Evolutionary conservation across 2,329 filamentous ascomycete genomes (phyloP), one percentile per base, ranked within the genome.

Genomic region (Cladorrhinum sp.): DNA sequence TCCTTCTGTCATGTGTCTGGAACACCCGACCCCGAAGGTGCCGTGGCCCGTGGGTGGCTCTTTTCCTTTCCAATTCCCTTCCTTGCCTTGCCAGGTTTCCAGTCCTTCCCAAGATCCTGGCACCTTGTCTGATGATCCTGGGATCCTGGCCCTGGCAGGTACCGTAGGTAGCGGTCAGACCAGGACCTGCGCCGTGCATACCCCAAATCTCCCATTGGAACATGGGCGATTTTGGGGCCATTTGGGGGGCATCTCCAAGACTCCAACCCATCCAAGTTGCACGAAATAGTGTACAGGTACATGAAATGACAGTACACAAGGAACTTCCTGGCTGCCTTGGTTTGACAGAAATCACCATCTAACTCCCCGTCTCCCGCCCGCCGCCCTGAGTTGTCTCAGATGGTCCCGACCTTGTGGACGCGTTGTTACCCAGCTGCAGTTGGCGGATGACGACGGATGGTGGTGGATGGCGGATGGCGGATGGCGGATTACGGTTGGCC

Each of bases 321-420:
- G 42, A 46, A 46, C 42, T 46, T 21, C 42, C 42, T 46, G 42
- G 42, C 12, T 36, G 33, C 14, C 33, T 20, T 21, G n/a, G 42
- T 46, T 46, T 46, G 42, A 46, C 42, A 18, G n/a, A 18, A n/a
- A 42, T 14, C 36, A n/a, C n/a, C 14, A 14, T 5, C 46, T 16
- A 21, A 16, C 33, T 28, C 8, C 49, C 21, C 21, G 49, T 20
- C 23, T 51, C 49, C 49, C 49, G 21, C 49, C 21, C 26, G 9
- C n/a, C n/a, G n/a, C n/a, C n/a, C n/a, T n/a, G n/a, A n/a, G n/a
- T n/a, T 51, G 49, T 51, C 24, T 49, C 39, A 57, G 39, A 57
- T 57, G 21, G 54, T 57, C 54, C 54, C 54, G 54, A 57, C 21
- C 18, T 57, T 57, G 54, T 49, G 54, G 54, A 57, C 54, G 54